Conservation (phyloP, 2,329 filamentous ascomycete genomes). For the Calonectria ilicicola region DNA sequence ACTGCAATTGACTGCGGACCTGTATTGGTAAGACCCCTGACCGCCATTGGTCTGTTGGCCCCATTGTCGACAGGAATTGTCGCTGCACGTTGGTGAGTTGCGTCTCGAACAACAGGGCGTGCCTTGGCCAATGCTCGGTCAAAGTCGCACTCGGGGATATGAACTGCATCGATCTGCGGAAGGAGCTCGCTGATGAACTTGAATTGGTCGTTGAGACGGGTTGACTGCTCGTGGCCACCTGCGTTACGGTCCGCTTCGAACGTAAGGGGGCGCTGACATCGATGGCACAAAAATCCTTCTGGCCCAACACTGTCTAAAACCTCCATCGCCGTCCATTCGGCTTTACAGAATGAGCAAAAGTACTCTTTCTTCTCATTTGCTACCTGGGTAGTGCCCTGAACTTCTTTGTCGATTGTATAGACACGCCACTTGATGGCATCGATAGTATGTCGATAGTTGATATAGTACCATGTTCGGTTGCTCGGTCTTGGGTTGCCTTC, state of each 20-base stretch:
- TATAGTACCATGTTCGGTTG: slow-evolving; percentile 95
- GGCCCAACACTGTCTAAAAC: slow-evolving; percentile 81
- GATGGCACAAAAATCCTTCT: slow-evolving; percentile 84
- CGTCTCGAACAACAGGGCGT: slow-evolving; percentile 74
- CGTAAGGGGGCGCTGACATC: slow-evolving; percentile 75
- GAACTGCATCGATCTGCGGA: slow-evolving; percentile 79
- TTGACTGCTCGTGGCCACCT: slow-evolving; percentile 79
- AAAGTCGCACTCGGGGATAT: slow-evolving; percentile 81
- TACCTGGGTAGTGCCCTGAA: slow-evolving; percentile 85
- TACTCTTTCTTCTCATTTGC: slow-evolving; percentile 93
- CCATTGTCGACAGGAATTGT: slow-evolving; percentile 69
- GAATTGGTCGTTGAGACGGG: slow-evolving; percentile 82
- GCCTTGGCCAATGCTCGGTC: slow-evolving; percentile 74
- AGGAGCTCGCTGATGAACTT: slow-evolving; percentile 82
- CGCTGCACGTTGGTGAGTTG: slow-evolving; percentile 72
- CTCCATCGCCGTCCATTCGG: slow-evolving; percentile 91
- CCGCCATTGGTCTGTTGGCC: slow-evolving; percentile 71
- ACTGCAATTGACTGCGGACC: slow-evolving; percentile 78
- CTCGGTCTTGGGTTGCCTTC: slow-evolving; percentile 86
- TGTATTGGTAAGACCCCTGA: slow-evolving; percentile 75
- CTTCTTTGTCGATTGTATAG: slow-evolving; percentile 87
- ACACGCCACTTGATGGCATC: slow-evolving; percentile 97
- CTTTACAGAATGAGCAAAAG: slow-evolving; percentile 82
- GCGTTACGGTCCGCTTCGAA: slow-evolving; percentile 76
- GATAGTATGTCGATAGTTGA: slow-evolving; percentile 93